Base-by-base conservation (phyloP, 202 grass and related monocot genomes). In the Carex sylvatica region DNA sequence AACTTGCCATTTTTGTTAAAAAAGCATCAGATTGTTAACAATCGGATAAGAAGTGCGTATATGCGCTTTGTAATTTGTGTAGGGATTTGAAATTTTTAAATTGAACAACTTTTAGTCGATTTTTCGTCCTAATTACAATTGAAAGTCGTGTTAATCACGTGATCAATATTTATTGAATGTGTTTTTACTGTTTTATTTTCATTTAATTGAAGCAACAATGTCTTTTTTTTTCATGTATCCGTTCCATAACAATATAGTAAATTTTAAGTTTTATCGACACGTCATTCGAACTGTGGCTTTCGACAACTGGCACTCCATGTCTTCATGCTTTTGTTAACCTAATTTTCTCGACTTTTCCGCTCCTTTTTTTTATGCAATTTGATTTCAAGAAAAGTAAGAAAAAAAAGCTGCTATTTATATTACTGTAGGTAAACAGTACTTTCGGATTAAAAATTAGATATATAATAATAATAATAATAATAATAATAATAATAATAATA, bases 101-200 rank as follows among this genome's bases (percentile, higher is more conserved):
- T 6, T 0, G 0, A 15, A 68, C n/a, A n/a, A n/a, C 0, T 30
- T 64, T 4, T n/a, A 1, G 3, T 11, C 14, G 4, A 0, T 5
- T 58, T n/a, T 28, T 1, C 5, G 8, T 11, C 2, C 4, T 65
- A 65, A 65, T 70, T 20, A 11, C 2, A 42, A 70, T 70, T 44
- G 0, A 44, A 20, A 70, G 2, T 2, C 16, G 42, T 70, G 66
- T 42, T 70, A 44, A 70, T 70, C 66, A 20, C 20, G 36, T 40
- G n/a, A 44, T 70, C 18, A 11, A 22, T 3, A 11, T 42, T 42
- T 26, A 66, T 35, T 66, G 64, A 30, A 58, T 70, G 68, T 9
- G 65, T 23, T 33, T 20, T 18, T 82, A 81, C 56, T 55, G 83
- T 92, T 14, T 35, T 6, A 8, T 6, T 84, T 88, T 36, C 71